Conservation (phyloP, 1,284 basidiomycete species). For the Porodaedalea pini region DNA sequence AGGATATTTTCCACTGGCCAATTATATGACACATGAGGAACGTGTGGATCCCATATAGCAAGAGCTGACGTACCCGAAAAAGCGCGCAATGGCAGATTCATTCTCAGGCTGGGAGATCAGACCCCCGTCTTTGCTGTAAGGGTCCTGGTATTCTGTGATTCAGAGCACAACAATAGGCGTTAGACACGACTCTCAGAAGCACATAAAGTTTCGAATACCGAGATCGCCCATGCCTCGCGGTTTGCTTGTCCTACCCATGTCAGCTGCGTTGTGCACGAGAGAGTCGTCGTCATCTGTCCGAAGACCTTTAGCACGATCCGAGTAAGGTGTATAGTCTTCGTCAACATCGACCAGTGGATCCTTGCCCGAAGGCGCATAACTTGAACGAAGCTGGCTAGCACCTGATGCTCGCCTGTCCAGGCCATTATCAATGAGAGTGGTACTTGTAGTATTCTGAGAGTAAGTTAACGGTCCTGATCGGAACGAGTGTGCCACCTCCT, state of each 20-base stretch:
- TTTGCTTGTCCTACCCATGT: slow-evolving; percentile 28
- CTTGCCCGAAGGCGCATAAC: slow-evolving; percentile 10
- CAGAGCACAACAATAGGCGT: background rate
- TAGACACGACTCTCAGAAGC: background rate
- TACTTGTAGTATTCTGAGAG: background rate
- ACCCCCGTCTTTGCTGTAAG: slow-evolving; percentile 31
- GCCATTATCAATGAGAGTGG: slow-evolving; percentile 7
- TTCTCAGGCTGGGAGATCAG: slow-evolving; percentile 34
- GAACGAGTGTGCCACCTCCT: slow-evolving; percentile 22
- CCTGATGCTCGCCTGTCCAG: slow-evolving; percentile 17
- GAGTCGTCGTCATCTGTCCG: slow-evolving; percentile 36
- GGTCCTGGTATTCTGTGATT: slow-evolving; percentile 56
- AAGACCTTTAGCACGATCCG: slow-evolving; percentile 20
- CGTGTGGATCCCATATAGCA: background rate
- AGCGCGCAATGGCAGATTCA: slow-evolving; percentile 36
- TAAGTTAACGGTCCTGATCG: slow-evolving; percentile 10
- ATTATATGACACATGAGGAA: background rate
- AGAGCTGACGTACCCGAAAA: slow-evolving; percentile 30
- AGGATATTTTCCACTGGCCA: slow-evolving; percentile 49
- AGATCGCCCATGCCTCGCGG: slow-evolving; percentile 45
- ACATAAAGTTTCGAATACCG: slow-evolving; percentile 38
- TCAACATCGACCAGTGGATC: slow-evolving; percentile 27
- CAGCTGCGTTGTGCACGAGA: slow-evolving; percentile 45
- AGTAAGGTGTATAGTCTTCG: slow-evolving; percentile 22
- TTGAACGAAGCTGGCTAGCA: slow-evolving; percentile 10